Evolutionary conservation across 192 early-diverging fungal species (phyloP).

Genomic region (Bifiguratus adelaidae): DNA sequence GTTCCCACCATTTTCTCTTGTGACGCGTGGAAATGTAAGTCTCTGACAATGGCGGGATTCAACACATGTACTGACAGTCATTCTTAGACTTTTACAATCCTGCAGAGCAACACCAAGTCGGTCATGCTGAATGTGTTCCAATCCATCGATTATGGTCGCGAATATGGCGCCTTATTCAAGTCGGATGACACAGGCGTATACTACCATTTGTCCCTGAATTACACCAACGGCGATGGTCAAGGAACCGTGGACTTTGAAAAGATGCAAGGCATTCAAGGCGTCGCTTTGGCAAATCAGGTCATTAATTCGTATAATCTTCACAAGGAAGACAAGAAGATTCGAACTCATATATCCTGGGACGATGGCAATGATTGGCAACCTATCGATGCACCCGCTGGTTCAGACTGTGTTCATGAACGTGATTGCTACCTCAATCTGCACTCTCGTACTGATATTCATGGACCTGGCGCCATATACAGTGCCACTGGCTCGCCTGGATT

Average conservation of each 20-base stretch:
- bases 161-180: slow-evolving; percentile 75
- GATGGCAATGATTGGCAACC: slow-evolving; percentile 70
- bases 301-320: slow-evolving; percentile 55
- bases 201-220: slow-evolving; percentile 62
- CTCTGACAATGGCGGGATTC: too few relatives aligned
- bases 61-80: neutral
- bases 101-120: slow-evolving; percentile 71
- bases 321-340: slow-evolving; percentile 49
- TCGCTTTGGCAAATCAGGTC: slow-evolving; percentile 85
- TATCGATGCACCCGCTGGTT: slow-evolving; percentile 36
- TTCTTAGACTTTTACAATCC: slow-evolving; percentile 60
- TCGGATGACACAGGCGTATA: slow-evolving; percentile 79
- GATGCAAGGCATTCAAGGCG: slow-evolving; percentile 75
- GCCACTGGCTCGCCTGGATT: slow-evolving; percentile 63
- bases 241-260: slow-evolving; percentile 88
- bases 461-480: slow-evolving; percentile 53
- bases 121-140: slow-evolving; percentile 73
- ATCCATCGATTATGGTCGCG: slow-evolving; percentile 25
- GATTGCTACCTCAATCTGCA: slow-evolving; percentile 77
- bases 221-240: slow-evolving; percentile 65
- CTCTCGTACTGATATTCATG: slow-evolving; percentile 55
- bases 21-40: neutral
- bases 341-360: slow-evolving; percentile 77
- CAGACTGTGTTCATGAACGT: neutral
- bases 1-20: slow-evolving; percentile 63